Evolutionary conservation across 768 basidiomycete genomes (phyloP).

Genomic region (Tulasnella sp.): DNA sequence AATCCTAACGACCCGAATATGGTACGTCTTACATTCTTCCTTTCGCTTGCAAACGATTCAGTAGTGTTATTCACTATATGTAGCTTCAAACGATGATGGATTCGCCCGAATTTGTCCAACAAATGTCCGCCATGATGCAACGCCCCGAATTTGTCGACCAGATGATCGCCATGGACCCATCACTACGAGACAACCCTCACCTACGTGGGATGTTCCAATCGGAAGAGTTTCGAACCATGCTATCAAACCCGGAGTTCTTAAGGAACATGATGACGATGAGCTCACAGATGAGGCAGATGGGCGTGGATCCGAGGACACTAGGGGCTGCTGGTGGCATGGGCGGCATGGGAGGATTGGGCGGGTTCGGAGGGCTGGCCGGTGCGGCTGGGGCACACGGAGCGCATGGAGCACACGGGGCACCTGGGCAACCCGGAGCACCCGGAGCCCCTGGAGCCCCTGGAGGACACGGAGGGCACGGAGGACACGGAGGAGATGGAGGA

Average conservation of each 20-base stretch:
- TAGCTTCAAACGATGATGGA: constrained; percentile 81
- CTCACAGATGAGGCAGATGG: constrained; percentile 57
- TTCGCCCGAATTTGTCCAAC: constrained; percentile 71
- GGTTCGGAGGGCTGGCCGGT: background rate
- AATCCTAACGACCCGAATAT: constrained; percentile 93
- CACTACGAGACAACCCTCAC: constrained; percentile 58
- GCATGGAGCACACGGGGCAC: constrained; percentile 2
- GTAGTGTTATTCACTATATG: background rate
- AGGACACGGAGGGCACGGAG: background rate
- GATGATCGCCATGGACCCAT: constrained; percentile 41
- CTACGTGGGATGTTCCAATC: constrained; percentile 70
- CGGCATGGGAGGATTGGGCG: constrained; percentile 18
- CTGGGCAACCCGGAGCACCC: background rate
- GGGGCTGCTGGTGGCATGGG: constrained; percentile 24
- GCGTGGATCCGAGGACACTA: constrained; percentile 35
- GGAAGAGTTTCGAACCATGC: constrained; percentile 55
- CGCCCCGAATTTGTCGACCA: constrained; percentile 85
- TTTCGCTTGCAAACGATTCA: background rate
- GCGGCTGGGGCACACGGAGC: too few species aligned
- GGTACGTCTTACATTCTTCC: constrained; percentile 36
- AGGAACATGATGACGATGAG: constrained; percentile 47
- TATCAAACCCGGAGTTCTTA: constrained; percentile 62
- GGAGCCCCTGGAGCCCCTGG: too few species aligned
- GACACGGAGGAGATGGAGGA: background rate
- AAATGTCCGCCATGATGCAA: constrained; percentile 79